A percentile compares a stretch with the other conserved stretches of the same genome.
phyloP scores from a whole-genome alignment of 768 basidiomycete genomes.

The Tylopilus plumbeoviolaceoides region DNA sequence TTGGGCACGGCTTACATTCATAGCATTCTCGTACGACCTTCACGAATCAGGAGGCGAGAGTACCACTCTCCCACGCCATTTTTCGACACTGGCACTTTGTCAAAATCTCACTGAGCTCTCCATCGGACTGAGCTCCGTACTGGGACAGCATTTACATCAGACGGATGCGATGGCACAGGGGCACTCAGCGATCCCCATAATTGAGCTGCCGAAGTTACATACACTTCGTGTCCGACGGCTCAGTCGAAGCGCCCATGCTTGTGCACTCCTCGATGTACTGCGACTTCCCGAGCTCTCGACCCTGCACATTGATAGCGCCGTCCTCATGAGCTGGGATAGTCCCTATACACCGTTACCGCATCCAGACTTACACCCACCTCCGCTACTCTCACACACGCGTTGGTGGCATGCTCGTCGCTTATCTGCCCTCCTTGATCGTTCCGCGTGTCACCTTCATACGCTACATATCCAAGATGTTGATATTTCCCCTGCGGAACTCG shows the following conservation, averaged over 20 bases:
- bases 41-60: slow-evolving; percentile 26
- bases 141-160: slow-evolving; percentile 14
- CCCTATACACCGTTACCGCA: slow-evolving; percentile 4
- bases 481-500: slow-evolving; percentile 20
- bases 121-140: slow-evolving; percentile 16
- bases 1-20: slow-evolving; percentile 23
- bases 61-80: slow-evolving; percentile 19
- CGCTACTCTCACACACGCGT: not conserved
- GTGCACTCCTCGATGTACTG: slow-evolving; percentile 17
- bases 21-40: slow-evolving; percentile 22
- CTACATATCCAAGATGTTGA: slow-evolving; percentile 20
- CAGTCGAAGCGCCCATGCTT: slow-evolving; percentile 14
- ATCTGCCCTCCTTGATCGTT: slow-evolving; percentile 21
- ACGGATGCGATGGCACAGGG: slow-evolving; percentile 4
- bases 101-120: slow-evolving; percentile 22
- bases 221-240: slow-evolving; percentile 24
- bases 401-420: slow-evolving; percentile 24
- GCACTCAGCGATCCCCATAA: not conserved
- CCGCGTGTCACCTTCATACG: slow-evolving; percentile 16
- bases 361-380: slow-evolving; percentile 6
- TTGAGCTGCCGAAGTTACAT: slow-evolving; percentile 18
- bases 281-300: slow-evolving; percentile 21
- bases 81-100: slow-evolving; percentile 13
- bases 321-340: slow-evolving; percentile 15
- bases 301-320: slow-evolving; percentile 21